Evolutionary conservation across 805 yeast species (phyloP).

Genomic region (Ogataea nakhonphanomensis): DNA sequence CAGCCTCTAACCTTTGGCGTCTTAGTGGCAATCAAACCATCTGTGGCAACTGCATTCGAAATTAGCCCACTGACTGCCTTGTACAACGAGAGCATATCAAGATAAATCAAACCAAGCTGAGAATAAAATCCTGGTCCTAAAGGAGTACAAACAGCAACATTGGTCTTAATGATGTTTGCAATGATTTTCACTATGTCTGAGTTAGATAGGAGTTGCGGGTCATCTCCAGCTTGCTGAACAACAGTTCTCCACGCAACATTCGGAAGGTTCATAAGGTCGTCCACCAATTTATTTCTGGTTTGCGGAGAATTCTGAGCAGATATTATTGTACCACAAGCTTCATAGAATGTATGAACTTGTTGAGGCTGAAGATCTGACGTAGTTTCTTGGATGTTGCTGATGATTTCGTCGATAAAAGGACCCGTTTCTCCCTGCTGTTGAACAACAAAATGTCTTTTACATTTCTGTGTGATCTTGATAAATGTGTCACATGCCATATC

Average conservation of each 20-base stretch:
- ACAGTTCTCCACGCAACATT: constrained; percentile 93
- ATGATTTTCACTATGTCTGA: constrained; percentile 85
- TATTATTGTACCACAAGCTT: constrained; percentile 92
- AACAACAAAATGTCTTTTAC: constrained; percentile 92
- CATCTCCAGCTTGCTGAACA: constrained; percentile 77
- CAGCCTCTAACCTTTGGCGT: constrained; percentile 93
- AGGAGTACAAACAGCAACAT: constrained; percentile 91
- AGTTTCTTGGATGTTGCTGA: constrained; percentile 73
- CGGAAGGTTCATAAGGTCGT: constrained; percentile 84
- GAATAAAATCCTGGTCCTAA: constrained; percentile 88
- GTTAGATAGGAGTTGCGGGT: constrained; percentile 73
- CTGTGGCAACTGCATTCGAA: constrained; percentile 69
- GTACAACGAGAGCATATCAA: constrained; percentile 86
- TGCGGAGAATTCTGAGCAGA: constrained; percentile 76
- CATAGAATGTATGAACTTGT: constrained; percentile 96
- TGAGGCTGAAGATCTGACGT: constrained; percentile 94
- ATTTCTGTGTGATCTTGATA: constrained; percentile 90
- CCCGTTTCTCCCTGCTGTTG: constrained; percentile 81
- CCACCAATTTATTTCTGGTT: constrained; percentile 65
- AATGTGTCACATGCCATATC: constrained; percentile 99
- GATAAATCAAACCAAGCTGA: constrained; percentile 82
- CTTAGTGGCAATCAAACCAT: constrained; percentile 87
- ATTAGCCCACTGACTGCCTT: constrained; percentile 86
- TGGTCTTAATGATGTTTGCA: constrained; percentile 91
- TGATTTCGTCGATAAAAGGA: constrained; percentile 90